phyloP scores from a whole-genome alignment of 1,284 basidiomycete genomes.

The Apiotrichum montevideense region DNA sequence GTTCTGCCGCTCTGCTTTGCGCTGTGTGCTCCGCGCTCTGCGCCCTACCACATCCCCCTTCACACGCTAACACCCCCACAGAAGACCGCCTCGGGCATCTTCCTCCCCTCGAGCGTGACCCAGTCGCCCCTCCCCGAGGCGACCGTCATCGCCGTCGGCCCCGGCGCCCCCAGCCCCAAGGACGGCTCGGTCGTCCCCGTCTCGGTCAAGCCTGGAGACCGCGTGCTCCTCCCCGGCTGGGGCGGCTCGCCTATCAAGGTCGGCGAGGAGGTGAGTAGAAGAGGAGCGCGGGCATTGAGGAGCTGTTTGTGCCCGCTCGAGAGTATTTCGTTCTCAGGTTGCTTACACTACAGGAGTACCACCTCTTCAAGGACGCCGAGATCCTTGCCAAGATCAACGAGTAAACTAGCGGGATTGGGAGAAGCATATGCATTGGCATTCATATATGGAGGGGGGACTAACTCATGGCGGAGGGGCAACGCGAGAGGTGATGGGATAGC shows the following conservation, averaged over 20 bases:
- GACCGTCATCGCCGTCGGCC: constrained; percentile 91
- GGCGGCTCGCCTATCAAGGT: constrained; percentile 96
- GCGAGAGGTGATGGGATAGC: no score
- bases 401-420: constrained; percentile 46
- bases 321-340: no score
- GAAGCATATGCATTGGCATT: constrained; percentile 4
- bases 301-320: neutral
- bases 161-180: constrained; percentile 75
- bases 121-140: constrained; percentile 84
- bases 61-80: constrained; percentile 37
- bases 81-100: constrained; percentile 93
- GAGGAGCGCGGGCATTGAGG: no score
- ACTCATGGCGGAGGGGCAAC: no score
- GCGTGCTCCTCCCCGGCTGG: constrained; percentile 90
- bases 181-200: constrained; percentile 74
- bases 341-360: constrained; percentile 65
- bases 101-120: constrained; percentile 83
- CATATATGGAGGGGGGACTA: neutral
- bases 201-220: constrained; percentile 79
- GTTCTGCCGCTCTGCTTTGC: no score
- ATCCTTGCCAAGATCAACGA: constrained; percentile 96
- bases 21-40: no score
- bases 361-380: constrained; percentile 89
- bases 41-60: no score
- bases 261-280: constrained; percentile 76